Percentiles rank a stretch among this genome's conserved stretches.
Evolutionary conservation across 1,284 basidiomycete species (phyloP).

Genomic region (Coniferiporia weirii): DNA sequence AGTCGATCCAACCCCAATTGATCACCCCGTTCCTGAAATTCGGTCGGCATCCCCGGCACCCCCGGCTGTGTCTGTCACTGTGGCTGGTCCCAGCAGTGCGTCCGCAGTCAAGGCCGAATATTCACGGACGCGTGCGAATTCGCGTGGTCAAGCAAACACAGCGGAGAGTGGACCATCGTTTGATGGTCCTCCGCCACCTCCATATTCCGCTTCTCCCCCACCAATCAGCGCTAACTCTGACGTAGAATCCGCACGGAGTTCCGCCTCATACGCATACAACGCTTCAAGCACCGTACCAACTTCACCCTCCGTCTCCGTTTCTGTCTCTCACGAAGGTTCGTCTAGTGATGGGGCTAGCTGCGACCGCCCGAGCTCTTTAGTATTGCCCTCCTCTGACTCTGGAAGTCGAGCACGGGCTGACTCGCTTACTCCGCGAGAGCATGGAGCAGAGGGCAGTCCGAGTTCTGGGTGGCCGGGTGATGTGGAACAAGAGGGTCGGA

Average conservation of each 20-base stretch:
- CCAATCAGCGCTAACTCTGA: constrained; percentile 8
- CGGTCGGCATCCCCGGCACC: constrained; percentile 14
- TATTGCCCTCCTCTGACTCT: background rate
- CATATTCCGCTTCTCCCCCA: constrained; percentile 11
- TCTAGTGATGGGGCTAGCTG: background rate
- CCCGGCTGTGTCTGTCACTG: constrained; percentile 17
- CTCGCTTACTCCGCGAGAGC: constrained; percentile 23
- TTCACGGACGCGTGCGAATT: background rate
- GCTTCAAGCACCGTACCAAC: constrained; percentile 3
- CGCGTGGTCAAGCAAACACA: background rate
- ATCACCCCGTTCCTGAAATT: background rate
- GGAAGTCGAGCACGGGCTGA: constrained; percentile 3
- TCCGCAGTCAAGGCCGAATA: background rate
- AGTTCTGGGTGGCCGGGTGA: constrained; percentile 3
- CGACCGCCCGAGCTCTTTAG: background rate
- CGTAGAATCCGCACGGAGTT: constrained; percentile 12
- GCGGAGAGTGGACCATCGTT: background rate
- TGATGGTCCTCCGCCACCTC: constrained; percentile 9
- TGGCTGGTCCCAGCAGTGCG: constrained; percentile 12
- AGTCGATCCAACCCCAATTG: background rate
- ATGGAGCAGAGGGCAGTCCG: background rate
- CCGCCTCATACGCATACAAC: constrained; percentile 10
- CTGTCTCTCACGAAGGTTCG: constrained; percentile 14
- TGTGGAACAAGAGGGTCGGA: constrained; percentile 31
- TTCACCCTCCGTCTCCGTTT: constrained; percentile 10